Evolutionary conservation across 2,329 filamentous ascomycete species (phyloP).

Genomic region (Acephala macrosclerotiorum): DNA sequence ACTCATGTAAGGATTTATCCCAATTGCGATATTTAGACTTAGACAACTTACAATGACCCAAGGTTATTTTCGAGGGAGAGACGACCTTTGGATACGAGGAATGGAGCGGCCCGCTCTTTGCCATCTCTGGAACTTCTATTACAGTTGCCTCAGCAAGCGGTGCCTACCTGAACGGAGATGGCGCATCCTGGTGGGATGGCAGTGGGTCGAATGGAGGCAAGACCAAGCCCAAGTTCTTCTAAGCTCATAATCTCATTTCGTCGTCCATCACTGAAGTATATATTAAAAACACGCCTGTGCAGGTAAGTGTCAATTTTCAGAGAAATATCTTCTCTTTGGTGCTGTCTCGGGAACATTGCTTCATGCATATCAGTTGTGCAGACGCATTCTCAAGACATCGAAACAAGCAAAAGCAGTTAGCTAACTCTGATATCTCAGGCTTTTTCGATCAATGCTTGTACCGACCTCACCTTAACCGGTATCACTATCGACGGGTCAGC

Average conservation of each 20-base stretch:
- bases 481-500: constrained; percentile 64
- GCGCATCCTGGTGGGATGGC: constrained; percentile 66
- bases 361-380: too few relatives aligned
- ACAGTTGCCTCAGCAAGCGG: constrained; percentile 59
- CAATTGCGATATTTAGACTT: background rate
- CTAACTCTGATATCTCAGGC: too few relatives aligned
- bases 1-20: constrained; percentile 43
- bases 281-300: constrained; percentile 58
- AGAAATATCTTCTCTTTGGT: too few relatives aligned
- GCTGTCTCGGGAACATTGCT: too few relatives aligned
- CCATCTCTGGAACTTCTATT: constrained; percentile 63
- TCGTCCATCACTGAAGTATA: constrained; percentile 57
- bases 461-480: constrained; percentile 52
- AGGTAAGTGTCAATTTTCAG: constrained; percentile 45
- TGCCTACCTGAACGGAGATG: constrained; percentile 60
- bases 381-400: too few relatives aligned
- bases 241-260: constrained; percentile 55
- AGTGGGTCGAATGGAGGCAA: constrained; percentile 63
- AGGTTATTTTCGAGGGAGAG: constrained; percentile 67
- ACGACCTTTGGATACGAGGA: constrained; percentile 73
- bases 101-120: constrained; percentile 69
- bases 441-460: constrained; percentile 46
- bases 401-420: too few relatives aligned
- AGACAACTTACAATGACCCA: background rate
- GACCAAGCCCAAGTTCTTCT: constrained; percentile 70